Conservation (phyloP, 2,329 filamentous ascomycete species). For the Sphaerulina populicola region DNA sequence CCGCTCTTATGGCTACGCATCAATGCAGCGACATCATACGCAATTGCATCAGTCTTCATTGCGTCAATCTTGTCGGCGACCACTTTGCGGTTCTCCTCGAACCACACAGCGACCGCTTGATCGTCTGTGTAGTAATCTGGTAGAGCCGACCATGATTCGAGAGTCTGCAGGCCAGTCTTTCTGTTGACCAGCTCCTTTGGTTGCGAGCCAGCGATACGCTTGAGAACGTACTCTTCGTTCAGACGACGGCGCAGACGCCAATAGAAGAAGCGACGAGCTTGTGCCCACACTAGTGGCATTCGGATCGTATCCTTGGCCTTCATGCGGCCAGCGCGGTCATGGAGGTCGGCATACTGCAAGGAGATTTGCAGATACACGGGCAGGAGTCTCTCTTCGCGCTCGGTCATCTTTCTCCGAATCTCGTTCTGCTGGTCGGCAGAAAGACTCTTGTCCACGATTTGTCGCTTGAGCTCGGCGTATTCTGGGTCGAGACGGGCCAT, state of each 20-base stretch:
- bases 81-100: constrained; percentile 82
- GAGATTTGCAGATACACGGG: constrained; percentile 93
- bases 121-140: constrained; percentile 71
- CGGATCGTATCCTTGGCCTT: constrained; percentile 94
- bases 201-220: constrained; percentile 59
- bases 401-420: constrained; percentile 75
- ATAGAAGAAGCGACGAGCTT: constrained; percentile 96
- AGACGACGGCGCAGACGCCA: constrained; percentile 95
- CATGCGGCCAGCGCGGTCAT: constrained; percentile 96
- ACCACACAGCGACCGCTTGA: constrained; percentile 81
- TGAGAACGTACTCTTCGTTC: constrained; percentile 95
- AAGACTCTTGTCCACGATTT: constrained; percentile 59
- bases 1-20: constrained; percentile 58
- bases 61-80: constrained; percentile 77
- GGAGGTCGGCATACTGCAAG: constrained; percentile 93
- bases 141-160: constrained; percentile 76
- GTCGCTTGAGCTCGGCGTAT: constrained; percentile 76
- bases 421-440: constrained; percentile 64
- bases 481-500: constrained; percentile 87
- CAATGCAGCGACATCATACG: constrained; percentile 60
- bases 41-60: constrained; percentile 67
- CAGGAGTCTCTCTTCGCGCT: constrained; percentile 78
- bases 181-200: constrained; percentile 39
- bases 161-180: constrained; percentile 56
- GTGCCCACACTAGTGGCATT: constrained; percentile 71